phyloP scores from a whole-genome alignment of 352 stramenopile genomes.

The Globisporangium carolinianum region DNA sequence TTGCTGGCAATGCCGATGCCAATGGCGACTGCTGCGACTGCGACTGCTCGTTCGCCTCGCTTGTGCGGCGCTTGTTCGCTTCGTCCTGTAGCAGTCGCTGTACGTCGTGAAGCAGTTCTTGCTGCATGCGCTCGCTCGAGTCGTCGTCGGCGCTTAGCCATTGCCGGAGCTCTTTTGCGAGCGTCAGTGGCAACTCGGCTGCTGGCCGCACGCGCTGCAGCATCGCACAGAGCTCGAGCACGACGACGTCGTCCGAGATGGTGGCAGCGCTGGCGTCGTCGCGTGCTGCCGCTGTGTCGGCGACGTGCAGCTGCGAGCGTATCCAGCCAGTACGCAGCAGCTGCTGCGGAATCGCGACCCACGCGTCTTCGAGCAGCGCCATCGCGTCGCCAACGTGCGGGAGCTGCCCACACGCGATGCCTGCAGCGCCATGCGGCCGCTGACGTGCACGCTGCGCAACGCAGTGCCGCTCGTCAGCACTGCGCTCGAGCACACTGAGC shows the following conservation, averaged over 20 bases:
- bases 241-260: constrained; percentile 26
- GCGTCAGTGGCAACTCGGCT: constrained; percentile 18
- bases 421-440: constrained; percentile 21
- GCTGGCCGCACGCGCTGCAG: constrained; percentile 19
- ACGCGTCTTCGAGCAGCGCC: constrained; percentile 32
- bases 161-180: constrained; percentile 32
- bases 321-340: constrained; percentile 27
- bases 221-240: constrained; percentile 33
- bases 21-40: neutral
- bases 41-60: neutral
- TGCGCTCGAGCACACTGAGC: constrained; percentile 29
- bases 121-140: constrained; percentile 44
- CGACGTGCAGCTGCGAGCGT: constrained; percentile 19
- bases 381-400: constrained; percentile 43
- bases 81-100: constrained; percentile 36
- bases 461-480: constrained; percentile 33
- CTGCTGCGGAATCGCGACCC: constrained; percentile 15
- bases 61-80: constrained; percentile 12
- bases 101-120: constrained; percentile 35
- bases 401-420: constrained; percentile 25
- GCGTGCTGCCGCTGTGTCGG: neutral
- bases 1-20: neutral
- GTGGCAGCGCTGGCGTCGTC: constrained; percentile 3
- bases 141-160: constrained; percentile 39
- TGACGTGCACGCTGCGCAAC: constrained; percentile 34